Percentiles rank a stretch among this genome's conserved stretches.
These are phyloP conservation scores for Sonneratia caseolaris DNA, from an alignment of 345 rosid species.

Conservation along the genomic window DNA sequence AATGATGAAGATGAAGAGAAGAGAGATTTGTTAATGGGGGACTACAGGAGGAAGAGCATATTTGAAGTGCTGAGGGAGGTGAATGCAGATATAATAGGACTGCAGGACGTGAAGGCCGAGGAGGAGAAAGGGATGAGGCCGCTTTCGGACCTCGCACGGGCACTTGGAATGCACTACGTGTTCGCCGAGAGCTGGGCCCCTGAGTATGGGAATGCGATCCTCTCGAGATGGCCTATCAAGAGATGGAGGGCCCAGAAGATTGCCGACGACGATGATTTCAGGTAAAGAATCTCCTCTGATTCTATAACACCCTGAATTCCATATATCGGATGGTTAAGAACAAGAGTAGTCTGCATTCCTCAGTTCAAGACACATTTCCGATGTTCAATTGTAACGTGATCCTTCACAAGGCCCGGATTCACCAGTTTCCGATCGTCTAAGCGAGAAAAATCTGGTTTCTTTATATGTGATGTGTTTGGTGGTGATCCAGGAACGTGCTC, in stretches of 20 bases:
- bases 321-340: not conserved
- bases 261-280: slow-evolving; percentile 76
- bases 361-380: too few species aligned
- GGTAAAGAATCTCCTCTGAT: slow-evolving; percentile 22
- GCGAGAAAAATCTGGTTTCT: too few species aligned
- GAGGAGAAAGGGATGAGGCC: slow-evolving; percentile 87
- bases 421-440: too few species aligned
- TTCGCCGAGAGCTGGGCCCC: slow-evolving; percentile 98
- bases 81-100: slow-evolving; percentile 65
- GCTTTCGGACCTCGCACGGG: slow-evolving; percentile 68
- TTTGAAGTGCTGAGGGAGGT: slow-evolving; percentile 75
- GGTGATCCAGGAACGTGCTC: slow-evolving; percentile 60
- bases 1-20: slow-evolving; percentile 38
- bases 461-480: not conserved
- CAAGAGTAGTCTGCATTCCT: not conserved
- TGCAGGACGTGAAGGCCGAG: slow-evolving; percentile 88
- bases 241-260: slow-evolving; percentile 71
- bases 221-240: slow-evolving; percentile 81
- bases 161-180: slow-evolving; percentile 70
- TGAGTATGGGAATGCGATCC: slow-evolving; percentile 74
- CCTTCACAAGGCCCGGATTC: too few species aligned
- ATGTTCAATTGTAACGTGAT: too few species aligned
- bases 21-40: slow-evolving; percentile 1
- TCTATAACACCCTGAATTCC: too few species aligned
- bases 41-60: slow-evolving; percentile 43